Evolutionary conservation across 192 early-diverging fungal genomes (phyloP).

Genomic region (Chytriomyces sp.): DNA sequence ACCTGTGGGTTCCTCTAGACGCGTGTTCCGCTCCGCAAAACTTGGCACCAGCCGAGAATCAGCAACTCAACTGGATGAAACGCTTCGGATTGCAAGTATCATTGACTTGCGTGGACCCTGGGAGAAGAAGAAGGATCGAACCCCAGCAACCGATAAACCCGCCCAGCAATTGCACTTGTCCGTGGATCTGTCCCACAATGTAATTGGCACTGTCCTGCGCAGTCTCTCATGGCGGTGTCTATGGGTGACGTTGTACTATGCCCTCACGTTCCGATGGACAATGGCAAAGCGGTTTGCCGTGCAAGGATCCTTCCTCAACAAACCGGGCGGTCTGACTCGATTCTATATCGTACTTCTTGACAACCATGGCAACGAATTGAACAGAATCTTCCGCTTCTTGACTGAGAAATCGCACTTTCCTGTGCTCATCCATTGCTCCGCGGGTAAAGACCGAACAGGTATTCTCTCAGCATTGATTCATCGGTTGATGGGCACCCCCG

Average conservation of each 20-base stretch:
- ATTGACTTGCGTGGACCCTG: not conserved
- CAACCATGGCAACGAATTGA: not conserved
- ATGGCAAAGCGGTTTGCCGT: not conserved
- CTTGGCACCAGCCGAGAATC: too few species aligned
- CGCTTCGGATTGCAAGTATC: not conserved
- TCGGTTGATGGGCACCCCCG: not conserved
- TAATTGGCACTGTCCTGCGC: not conserved
- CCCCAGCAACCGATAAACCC: not conserved
- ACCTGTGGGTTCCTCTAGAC: too few species aligned
- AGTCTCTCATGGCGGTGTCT: not conserved
- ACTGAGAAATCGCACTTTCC: conserved; percentile 34
- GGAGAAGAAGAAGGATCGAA: not conserved
- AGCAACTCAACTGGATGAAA: too few species aligned
- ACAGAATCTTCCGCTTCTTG: not conserved
- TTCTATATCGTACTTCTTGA: not conserved
- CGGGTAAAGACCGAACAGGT: conserved; percentile 60
- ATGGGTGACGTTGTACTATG: not conserved
- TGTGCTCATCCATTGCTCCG: conserved; percentile 56
- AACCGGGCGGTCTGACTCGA: not conserved
- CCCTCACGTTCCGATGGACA: not conserved
- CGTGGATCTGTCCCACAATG: not conserved
- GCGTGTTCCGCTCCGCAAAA: too few species aligned
- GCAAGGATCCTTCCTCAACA: not conserved
- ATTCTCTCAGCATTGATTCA: conserved; percentile 24
- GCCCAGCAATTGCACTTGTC: not conserved